Percentiles rank a stretch among this genome's conserved stretches.
These are phyloP conservation scores for Citrus sp. DNA, from an alignment of 345 rosid genomes.

Conservation along the genomic window DNA sequence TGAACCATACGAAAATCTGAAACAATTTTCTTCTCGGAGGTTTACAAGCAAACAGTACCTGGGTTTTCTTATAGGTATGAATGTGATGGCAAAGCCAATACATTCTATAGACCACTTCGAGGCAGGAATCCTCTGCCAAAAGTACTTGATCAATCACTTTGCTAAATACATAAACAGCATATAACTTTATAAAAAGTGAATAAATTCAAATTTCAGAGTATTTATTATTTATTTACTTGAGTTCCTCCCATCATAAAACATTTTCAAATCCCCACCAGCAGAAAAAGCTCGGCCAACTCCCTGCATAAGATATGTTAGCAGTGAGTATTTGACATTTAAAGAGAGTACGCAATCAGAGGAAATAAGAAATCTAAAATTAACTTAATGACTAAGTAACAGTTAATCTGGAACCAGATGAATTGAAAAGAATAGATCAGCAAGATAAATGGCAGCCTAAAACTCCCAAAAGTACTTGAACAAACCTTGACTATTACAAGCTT, in stretches of 20 bases:
- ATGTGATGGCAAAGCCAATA: slow-evolving; percentile 95
- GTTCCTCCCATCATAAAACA: slow-evolving; percentile 81
- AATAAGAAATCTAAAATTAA: neutral
- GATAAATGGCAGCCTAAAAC: neutral
- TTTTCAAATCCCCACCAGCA: slow-evolving; percentile 91
- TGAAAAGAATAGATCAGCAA: neutral
- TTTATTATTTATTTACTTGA: slow-evolving; percentile 44
- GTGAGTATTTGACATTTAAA: neutral
- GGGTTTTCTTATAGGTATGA: slow-evolving; percentile 79
- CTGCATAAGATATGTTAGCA: slow-evolving; percentile 28
- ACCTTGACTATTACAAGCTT: slow-evolving; percentile 79
- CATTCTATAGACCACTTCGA: slow-evolving; percentile 91
- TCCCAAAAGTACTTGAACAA: neutral
- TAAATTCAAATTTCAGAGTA: slow-evolving; percentile 2
- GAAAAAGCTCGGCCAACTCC: slow-evolving; percentile 94
- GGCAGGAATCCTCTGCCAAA: slow-evolving; percentile 78
- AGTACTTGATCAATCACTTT: neutral
- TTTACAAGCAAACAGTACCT: slow-evolving; percentile 32
- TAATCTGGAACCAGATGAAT: neutral
- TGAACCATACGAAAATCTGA: neutral
- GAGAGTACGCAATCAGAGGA: neutral
- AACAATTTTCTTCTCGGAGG: neutral
- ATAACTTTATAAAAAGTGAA: neutral
- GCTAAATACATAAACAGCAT: neutral
- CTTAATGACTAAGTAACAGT: neutral